Base-by-base conservation (phyloP, 2,329 filamentous ascomycete species). In the Hypoxylon sp. region DNA sequence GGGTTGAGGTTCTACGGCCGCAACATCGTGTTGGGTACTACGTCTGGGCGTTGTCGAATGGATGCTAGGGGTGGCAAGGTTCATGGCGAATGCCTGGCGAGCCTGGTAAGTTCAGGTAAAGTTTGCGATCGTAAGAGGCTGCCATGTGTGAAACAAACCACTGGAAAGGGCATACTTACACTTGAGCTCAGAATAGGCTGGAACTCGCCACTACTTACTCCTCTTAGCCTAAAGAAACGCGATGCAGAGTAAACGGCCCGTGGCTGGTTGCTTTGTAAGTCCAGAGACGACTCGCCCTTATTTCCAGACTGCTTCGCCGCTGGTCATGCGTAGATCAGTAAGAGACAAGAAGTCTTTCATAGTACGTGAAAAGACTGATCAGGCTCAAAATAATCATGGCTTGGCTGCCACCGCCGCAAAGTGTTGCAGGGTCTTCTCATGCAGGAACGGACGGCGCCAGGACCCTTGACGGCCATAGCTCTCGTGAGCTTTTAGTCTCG, bases 401-500 rank as follows among this genome's bases (percentile, higher is more conserved):
- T 21, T 31, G 18, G 24, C 51, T 26, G 21, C 17, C 13, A 46
- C 26, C 21, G 35, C 42, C 26, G 35, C 40, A 23, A 49, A 40
- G 29, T 24, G 37, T 35, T 29, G n/a, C 20, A 40, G 46, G 52
- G 48, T 38, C n/a, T 40, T 37, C 24, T 42, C 37, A 63, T 62
- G 61, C 58, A 61, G 58, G 58, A 61, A 63, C 61, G 31, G 26
- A 29, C 38, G 42, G 42, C 42, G 21, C 42, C 31, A 55, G 29
- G 27, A 48, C 15, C 41, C 56, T 52, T 51, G 21, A 27, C 37
- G 54, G 18, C 26, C 13, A 23, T 26, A 18, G 17, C n/a, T 27
- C 20, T 37, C 45, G 20, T 43, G 31, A 24, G 18, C 24, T 24
- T n/a, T n/a, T 48, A 50, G 26, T 49, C 31, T 45, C 45, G 42